phyloP scores from a whole-genome alignment of 2,329 filamentous ascomycete species.

The Elsinoe batatas region DNA sequence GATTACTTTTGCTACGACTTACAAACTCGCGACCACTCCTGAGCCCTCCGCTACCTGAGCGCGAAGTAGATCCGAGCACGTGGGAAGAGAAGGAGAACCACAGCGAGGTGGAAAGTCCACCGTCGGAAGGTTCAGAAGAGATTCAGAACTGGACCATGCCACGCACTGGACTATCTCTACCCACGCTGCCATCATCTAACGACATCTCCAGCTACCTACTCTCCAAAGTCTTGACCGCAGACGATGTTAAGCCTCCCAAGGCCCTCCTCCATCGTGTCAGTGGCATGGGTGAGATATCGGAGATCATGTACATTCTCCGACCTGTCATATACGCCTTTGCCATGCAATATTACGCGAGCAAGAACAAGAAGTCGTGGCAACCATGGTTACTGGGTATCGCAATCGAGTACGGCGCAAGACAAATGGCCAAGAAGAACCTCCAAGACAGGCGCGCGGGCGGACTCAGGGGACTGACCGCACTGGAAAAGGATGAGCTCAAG shows the following conservation, averaged over 20 bases:
- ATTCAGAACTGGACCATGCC: constrained; percentile 71
- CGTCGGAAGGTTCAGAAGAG: constrained; percentile 31
- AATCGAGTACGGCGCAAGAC: constrained; percentile 80
- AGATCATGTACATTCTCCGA: constrained; percentile 83
- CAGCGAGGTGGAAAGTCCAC: constrained; percentile 38
- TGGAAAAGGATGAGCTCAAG: constrained; percentile 83
- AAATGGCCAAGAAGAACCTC: constrained; percentile 62
- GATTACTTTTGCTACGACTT: constrained; percentile 67
- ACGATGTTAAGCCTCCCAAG: constrained; percentile 89
- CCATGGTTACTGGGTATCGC: constrained; percentile 83
- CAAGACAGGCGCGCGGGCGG: constrained; percentile 56
- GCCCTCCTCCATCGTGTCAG: constrained; percentile 68
- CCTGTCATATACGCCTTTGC: constrained; percentile 79
- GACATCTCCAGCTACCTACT: constrained; percentile 84
- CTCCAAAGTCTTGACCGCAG: constrained; percentile 81
- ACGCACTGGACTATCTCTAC: constrained; percentile 78
- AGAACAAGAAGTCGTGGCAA: constrained; percentile 72
- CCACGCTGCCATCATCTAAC: constrained; percentile 66
- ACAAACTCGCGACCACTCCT: constrained; percentile 77
- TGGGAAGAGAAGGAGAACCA: constrained; percentile 41
- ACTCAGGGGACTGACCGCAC: constrained; percentile 64
- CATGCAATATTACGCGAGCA: constrained; percentile 63
- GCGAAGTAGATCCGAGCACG: constrained; percentile 62
- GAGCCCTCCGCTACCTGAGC: constrained; percentile 73
- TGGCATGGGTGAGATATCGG: constrained; percentile 71